Evolutionary conservation across 139 green algal genomes (phyloP).

Genomic region (Zygnema cylindricum): DNA sequence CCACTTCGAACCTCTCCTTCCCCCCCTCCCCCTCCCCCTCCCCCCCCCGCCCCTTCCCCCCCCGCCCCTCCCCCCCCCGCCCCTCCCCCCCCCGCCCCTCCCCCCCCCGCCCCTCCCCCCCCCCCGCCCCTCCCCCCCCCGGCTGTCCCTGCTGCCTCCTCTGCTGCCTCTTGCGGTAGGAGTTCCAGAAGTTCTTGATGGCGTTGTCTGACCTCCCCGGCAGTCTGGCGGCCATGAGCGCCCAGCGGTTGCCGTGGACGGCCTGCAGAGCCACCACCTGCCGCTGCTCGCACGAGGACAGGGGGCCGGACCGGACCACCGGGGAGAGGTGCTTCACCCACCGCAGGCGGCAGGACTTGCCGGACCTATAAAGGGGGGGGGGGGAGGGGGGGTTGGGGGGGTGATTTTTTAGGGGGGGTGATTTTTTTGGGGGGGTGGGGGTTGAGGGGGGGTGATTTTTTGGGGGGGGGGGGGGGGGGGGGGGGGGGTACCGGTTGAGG

Average conservation of each 20-base stretch:
- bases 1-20: background rate
- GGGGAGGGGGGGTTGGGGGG: constrained; percentile 60
- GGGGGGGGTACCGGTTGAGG: background rate
- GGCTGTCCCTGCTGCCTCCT: background rate
- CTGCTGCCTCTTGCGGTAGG: constrained; percentile 59
- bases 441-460: too few species aligned
- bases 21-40: background rate
- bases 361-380: too few species aligned
- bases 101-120: background rate
- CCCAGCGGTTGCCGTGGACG: constrained; percentile 45
- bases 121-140: too few species aligned
- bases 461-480: too few species aligned
- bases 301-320: constrained; percentile 6
- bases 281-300: constrained; percentile 21
- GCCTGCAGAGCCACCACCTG: constrained; percentile 42
- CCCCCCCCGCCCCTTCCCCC: background rate
- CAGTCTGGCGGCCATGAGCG: constrained; percentile 66
- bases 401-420: too few species aligned
- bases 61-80: background rate
- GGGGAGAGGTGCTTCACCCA: constrained; percentile 62
- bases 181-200: constrained; percentile 87
- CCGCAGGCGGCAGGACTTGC: constrained; percentile 71
- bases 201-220: constrained; percentile 78
- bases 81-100: background rate
- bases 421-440: too few species aligned